Evolutionary conservation across 495 filamentous ascomycete genomes (phyloP), one percentile per base, ranked within the genome.

Genomic region (Aspergillus homomorphus): DNA sequence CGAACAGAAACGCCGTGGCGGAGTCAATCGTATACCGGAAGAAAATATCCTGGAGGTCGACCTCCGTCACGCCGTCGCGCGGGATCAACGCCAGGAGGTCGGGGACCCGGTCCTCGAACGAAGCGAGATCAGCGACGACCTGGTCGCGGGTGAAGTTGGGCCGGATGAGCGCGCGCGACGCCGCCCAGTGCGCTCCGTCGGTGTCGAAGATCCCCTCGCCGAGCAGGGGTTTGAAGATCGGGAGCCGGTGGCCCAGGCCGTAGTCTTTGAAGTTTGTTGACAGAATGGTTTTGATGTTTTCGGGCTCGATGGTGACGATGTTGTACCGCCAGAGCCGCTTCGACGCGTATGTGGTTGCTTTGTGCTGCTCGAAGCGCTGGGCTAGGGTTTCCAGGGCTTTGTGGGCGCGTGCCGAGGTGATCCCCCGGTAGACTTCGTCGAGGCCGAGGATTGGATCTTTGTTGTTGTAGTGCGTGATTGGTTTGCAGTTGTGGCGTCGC

Each of bases 271-370:
- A 94, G 61, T 91, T 84, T 1, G 82, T 83, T 0, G 89, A 87
- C 1, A 94, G 77, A 16, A 94, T 74, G 1, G 90, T 84, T 68
- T 94, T 89, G 69, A 95, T 82, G 66, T 91, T 94, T 64, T 90
- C 85, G 0, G 87, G 89, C 54, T 91, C 87, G 44, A 71, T 70
- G 1, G 89, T 91, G 24, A 73, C 60, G 51, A 84, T 62, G 2
- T 12, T 20, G 4, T n/a, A 16, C 41, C 43, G 3, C 3, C 18
- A 43, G 8, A 59, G 43, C 57, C 48, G 42, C 19, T 45, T 53
- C 3, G 46, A 19, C 4, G 43, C 43, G 26, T 48, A 59, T n/a
- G 51, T 59, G 51, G 33, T 54, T 24, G 51, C 57, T n/a, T n/a
- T n/a, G 43, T 59, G 20, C 8, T 15, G 20, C 15, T 45, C 43